These are phyloP conservation scores for Primulina eburnea DNA, from an alignment of 257 asterid species.

Conservation along the genomic window DNA sequence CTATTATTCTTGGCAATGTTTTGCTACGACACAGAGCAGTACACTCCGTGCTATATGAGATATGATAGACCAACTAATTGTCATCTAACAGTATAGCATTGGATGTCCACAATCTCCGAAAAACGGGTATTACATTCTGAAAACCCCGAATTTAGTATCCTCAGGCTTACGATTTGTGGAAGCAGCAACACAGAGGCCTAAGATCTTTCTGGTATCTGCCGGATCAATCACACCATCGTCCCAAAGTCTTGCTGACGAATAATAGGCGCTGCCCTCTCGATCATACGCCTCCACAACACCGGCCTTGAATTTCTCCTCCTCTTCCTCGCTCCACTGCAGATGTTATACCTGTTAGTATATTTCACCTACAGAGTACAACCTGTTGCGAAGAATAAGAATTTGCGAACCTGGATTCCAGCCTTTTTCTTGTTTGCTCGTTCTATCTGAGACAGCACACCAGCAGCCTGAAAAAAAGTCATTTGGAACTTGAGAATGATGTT, in stretches of 20 bases:
- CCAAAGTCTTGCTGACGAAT: constrained; percentile 96
- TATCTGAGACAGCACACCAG: constrained; percentile 87
- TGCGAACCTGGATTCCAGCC: constrained; percentile 58
- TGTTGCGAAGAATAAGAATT: not conserved
- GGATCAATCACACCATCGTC: constrained; percentile 97
- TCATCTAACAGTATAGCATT: no score
- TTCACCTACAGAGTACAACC: not conserved
- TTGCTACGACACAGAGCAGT: not conserved
- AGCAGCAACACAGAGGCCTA: constrained; percentile 81
- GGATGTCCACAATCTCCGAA: not conserved
- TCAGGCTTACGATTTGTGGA: constrained; percentile 54
- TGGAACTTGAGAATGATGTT: constrained; percentile 8
- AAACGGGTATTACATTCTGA: constrained; percentile 65
- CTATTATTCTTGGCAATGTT: not conserved
- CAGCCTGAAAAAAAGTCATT: constrained; percentile 59
- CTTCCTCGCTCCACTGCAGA: constrained; percentile 80
- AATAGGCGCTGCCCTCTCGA: constrained; percentile 79
- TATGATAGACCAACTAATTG: not conserved
- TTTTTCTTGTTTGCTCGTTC: constrained; percentile 72
- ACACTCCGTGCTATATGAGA: not conserved
- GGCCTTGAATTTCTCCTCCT: constrained; percentile 76
- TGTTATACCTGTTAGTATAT: constrained; percentile 1
- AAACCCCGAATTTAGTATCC: constrained; percentile 76
- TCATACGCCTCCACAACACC: constrained; percentile 78
- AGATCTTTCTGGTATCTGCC: constrained; percentile 77